Conservation (phyloP, 1,284 basidiomycete species). For the Malassezia yamatoensis region DNA sequence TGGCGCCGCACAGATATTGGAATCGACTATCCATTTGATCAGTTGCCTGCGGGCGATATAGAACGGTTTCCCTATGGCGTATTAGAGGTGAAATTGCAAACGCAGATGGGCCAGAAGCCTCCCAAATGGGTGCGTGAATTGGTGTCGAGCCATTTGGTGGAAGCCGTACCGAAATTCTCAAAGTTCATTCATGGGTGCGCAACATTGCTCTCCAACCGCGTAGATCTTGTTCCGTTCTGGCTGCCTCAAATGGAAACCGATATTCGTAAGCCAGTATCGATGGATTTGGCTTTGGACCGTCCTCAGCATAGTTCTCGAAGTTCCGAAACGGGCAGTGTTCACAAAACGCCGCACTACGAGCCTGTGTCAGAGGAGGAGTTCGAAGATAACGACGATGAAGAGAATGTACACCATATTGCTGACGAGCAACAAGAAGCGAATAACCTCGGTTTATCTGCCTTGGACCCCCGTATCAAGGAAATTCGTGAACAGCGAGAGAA, state of each 20-base stretch:
- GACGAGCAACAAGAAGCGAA: conserved; percentile 38
- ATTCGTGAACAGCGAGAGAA: conserved; percentile 39
- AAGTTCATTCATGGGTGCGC: conserved; percentile 98
- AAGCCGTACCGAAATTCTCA: conserved; percentile 54
- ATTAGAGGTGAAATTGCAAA: conserved; percentile 93
- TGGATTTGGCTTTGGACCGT: conserved; percentile 38
- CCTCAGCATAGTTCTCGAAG: conserved; percentile 30
- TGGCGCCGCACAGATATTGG: conserved; percentile 92
- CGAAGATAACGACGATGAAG: conserved; percentile 33
- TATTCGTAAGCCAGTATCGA: conserved; percentile 29
- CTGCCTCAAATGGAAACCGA: conserved; percentile 73
- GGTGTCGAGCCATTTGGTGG: conserved; percentile 75
- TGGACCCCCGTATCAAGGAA: conserved; percentile 41
- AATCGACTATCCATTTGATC: conserved; percentile 80
- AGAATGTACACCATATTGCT: conserved; percentile 20
- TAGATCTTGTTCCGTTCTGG: conserved; percentile 98
- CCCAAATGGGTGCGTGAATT: conserved; percentile 93
- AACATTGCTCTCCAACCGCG: conserved; percentile 79
- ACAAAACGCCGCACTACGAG: conserved; percentile 33
- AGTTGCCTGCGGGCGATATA: conserved; percentile 62
- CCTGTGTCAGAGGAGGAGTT: conserved; percentile 47
- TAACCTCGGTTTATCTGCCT: conserved; percentile 36
- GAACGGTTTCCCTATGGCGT: conserved; percentile 92
- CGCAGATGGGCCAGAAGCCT: conserved; percentile 88
- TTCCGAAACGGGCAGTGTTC: conserved; percentile 29